Base-by-base conservation (phyloP, 2,329 filamentous ascomycete species). In the Pyrenophora teres region DNA sequence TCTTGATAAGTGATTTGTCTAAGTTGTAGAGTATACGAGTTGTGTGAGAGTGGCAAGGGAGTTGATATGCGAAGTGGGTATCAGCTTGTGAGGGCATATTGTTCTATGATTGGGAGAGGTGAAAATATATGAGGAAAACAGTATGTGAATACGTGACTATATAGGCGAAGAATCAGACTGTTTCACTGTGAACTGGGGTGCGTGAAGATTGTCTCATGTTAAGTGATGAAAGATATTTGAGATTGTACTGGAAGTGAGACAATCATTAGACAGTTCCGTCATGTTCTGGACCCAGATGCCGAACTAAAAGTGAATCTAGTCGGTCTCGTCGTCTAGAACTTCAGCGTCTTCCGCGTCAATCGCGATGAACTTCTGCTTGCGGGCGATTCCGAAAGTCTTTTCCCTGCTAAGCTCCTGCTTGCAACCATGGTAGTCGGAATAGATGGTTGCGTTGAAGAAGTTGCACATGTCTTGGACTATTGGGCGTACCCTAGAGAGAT, bases 381-480 rank as follows among this genome's bases (percentile, higher is more conserved):
- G n/a, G 8, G 63, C 21, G 23, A 65, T 63, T 0, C 19, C 37
- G 44, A 56, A 57, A 6, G 64, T 67, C 45, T 55, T 58, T 25
- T n/a, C n/a, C 44, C 50, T 47, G 40, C 59, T 67, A 38, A 65
- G 30, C 39, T 39, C 31, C 46, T 60, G 52, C 19, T 48, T 27
- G 30, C 59, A 63, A 4, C 25, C 30, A 1, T 32, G 9, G 36
- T 66, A 67, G 9, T 50, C 54, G 0, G 50, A 46, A 25, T 66
- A 67, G 21, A 64, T 25, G 19, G 64, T 66, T 1, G 62, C 63
- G 18, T 65, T 66, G 45, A 64, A 63, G 44, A 67, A 66, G 32
- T 64, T 67, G 32, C 58, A 63, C 57, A 63, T 52, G 40, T 66
- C 59, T 3, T 40, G 27, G 6, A 67, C 52, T n/a, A 66, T 42